Conservation (phyloP, 2,329 filamentous ascomycete species). For the Chaetothyriales sp. region DNA sequence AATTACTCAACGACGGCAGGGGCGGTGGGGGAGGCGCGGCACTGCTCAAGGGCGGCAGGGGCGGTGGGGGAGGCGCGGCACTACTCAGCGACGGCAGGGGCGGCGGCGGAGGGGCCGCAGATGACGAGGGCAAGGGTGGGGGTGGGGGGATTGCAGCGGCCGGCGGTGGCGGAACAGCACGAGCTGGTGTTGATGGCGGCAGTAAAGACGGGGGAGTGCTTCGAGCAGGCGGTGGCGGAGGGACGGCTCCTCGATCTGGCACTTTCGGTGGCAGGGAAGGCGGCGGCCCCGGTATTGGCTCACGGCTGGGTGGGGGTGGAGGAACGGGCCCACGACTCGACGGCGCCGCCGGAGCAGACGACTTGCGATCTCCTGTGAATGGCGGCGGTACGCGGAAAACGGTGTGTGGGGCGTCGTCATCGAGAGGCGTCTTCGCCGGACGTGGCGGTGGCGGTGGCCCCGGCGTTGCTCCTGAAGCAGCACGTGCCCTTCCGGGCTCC, state of each 20-base stretch:
- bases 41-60: slow-evolving; percentile 30
- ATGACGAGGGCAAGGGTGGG: slow-evolving; percentile 23
- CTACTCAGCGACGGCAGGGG: slow-evolving; percentile 25
- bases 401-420: slow-evolving; percentile 45
- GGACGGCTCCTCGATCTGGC: slow-evolving; percentile 19
- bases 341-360: slow-evolving; percentile 56
- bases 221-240: slow-evolving; percentile 35
- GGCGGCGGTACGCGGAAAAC: slow-evolving; percentile 69
- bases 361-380: slow-evolving; percentile 52
- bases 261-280: slow-evolving; percentile 52
- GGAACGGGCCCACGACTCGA: slow-evolving; percentile 58
- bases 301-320: slow-evolving; percentile 51
- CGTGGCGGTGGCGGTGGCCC: slow-evolving; percentile 55
- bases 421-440: slow-evolving; percentile 57
- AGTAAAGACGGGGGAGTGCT: slow-evolving; percentile 37
- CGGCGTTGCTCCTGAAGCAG: slow-evolving; percentile 34
- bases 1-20: slow-evolving; percentile 28
- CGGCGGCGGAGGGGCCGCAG: slow-evolving; percentile 25
- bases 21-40: slow-evolving; percentile 28
- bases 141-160: slow-evolving; percentile 29
- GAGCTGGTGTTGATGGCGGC: slow-evolving; percentile 38
- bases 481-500: slow-evolving; percentile 21
- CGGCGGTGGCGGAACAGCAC: slow-evolving; percentile 31
- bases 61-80: slow-evolving; percentile 28
- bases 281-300: slow-evolving; percentile 40